Evolutionary conservation across 225 moss, liverwort and hornwort species (phyloP), one percentile per base, ranked within the genome.

Genomic region (Bryum argenteum): DNA sequence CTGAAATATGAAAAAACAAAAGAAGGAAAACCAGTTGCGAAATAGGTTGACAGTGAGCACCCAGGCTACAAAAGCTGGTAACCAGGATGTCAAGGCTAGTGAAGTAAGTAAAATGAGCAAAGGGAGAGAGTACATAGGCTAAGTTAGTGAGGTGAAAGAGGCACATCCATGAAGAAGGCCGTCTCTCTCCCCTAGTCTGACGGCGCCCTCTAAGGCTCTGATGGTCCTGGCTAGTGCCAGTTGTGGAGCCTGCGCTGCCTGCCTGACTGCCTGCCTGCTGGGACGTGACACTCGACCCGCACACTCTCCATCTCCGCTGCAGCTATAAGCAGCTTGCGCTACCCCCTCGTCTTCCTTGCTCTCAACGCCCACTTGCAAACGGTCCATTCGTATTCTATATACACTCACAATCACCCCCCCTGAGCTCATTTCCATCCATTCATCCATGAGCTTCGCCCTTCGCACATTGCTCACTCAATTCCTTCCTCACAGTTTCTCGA

Each of bases 361-460:
- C 48, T 17, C 65, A 10, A 10, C 67, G 26, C 57, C 16, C 54
- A 14, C 54, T 64, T 64, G 65, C 57, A 22, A 76, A 62, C 76
- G 62, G 76, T 62, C 67, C 33, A 33, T 33, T 22, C 65, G 11
- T 26, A 22, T 15, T 17, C 47, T 45, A 47, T 15, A 47, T 7
- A 47, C 5, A 26, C 26, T 47, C 47, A 14, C 48, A 17, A 17
- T 48, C 48, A 48, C 48, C 8, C 48, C 16, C 15, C 48, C 17
- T 16, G 16, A 15, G 8, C 48, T 15, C 12, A 13, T 16, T 5
- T 1, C 5, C 47, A 48, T 17, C 48, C 48, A 48, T 48, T 11
- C 45, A 15, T 47, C 13, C 47, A 47, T 47, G 14, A 16, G 47
- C 15, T 4, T 14, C 2, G 13, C 47, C 28, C 28, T 28, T 28